Base-by-base conservation (phyloP, 2,329 filamentous ascomycete species). In the Scopulariopsis brevicaulis region DNA sequence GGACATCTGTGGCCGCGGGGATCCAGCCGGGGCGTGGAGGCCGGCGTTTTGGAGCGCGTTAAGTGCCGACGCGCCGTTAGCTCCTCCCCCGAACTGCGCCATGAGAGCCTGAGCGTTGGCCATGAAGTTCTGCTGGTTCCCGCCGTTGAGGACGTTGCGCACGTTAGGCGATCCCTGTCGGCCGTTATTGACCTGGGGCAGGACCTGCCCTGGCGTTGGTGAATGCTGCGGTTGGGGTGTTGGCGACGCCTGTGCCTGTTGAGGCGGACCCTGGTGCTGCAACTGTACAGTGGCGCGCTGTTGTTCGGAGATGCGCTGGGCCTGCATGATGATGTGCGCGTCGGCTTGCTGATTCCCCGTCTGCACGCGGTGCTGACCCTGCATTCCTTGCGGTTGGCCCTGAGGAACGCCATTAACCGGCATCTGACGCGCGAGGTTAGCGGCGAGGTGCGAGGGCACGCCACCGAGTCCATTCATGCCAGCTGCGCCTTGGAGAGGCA, bases 281-380 rank as follows among this genome's bases (percentile, higher is more conserved):
- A 76, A 71, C 60, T 79, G 75, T 3, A 78, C 74, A 3, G 55
- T 48, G 14, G 73, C 76, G 15, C 81, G 76, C 64, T 86, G 83
- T 64, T 85, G 82, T 64, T 87, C 84, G 12, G 86, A 78, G 50
- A 89, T 83, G 51, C 83, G 81, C 58, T 84, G 83, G 18, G 84
- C 81, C 64, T 87, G 84, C 64, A 86, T 73, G 63, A 85, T 76
- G 53, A 85, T 69, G 58, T 77, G 77, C 28, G 80, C 72, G 60
- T 84, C 80, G 2, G 81, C 67, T 51, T 71, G 72, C 8, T 73
- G 70, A 55, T 72, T 74, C 6, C 73, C 69, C 63, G 79, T 71
- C 2, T 81, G 78, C 71, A 87, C 77, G 63, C 73, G 63, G 54
- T 60, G 59, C 35, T 62, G 60, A 61, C 74, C 76, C 69, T 79